Conservation (phyloP, 2,329 filamentous ascomycete species). For the Lecanoromycetidae sp. region DNA sequence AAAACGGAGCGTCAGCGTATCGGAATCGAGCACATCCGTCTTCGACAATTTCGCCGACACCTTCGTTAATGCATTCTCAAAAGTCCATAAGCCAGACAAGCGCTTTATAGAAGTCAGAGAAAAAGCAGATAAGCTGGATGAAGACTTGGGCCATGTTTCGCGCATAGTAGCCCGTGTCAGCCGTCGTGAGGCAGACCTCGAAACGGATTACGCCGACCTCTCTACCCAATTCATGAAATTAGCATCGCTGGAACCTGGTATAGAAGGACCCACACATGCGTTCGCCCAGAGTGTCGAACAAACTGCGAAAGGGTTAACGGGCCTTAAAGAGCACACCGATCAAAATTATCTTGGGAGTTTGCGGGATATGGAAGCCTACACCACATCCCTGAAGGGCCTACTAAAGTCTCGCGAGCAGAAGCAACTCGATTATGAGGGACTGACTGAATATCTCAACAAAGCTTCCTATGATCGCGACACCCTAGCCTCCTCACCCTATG, state of each 20-base stretch:
- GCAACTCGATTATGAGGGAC: slow-evolving; percentile 90
- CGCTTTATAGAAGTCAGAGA: slow-evolving; percentile 91
- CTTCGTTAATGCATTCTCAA: slow-evolving; percentile 93
- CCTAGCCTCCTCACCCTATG: slow-evolving; percentile 54
- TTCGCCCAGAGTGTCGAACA: slow-evolving; percentile 82
- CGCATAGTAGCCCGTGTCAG: slow-evolving; percentile 91
- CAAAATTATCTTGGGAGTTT: slow-evolving; percentile 89
- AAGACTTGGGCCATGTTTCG: slow-evolving; percentile 84
- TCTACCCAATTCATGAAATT: slow-evolving; percentile 93
- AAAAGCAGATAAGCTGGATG: slow-evolving; percentile 83
- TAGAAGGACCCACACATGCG: slow-evolving; percentile 68
- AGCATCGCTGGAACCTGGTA: slow-evolving; percentile 73
- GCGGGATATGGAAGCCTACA: slow-evolving; percentile 92
- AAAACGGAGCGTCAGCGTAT: slow-evolving; percentile 47
- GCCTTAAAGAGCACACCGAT: slow-evolving; percentile 82
- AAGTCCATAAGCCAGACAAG: slow-evolving; percentile 87
- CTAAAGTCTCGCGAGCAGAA: slow-evolving; percentile 93
- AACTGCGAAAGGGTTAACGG: slow-evolving; percentile 63
- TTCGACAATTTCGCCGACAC: slow-evolving; percentile 94
- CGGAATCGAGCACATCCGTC: slow-evolving; percentile 47
- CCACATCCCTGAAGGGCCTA: slow-evolving; percentile 70
- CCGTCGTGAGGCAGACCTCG: slow-evolving; percentile 74
- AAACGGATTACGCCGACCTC: slow-evolving; percentile 77
- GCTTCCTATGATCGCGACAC: slow-evolving; percentile 75
- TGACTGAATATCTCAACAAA: slow-evolving; percentile 92